Evolutionary conservation across 129 eudicot genomes (phyloP).

Genomic region (Apium graveolens): DNA sequence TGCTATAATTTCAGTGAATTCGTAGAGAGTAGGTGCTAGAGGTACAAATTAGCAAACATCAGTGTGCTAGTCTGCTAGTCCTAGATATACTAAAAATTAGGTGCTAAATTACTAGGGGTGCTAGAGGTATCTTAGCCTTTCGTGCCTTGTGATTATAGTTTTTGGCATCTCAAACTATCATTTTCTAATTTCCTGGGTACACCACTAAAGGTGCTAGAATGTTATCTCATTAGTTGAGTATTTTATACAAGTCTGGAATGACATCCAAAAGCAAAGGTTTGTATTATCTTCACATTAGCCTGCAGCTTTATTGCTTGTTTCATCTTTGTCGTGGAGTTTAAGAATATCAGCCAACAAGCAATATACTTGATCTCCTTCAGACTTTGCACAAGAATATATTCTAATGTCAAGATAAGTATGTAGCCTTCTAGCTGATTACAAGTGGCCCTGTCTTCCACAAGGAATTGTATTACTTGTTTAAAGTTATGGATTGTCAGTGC

Average conservation of each 20-base stretch:
- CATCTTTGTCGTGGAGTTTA: not conserved
- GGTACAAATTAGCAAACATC: not conserved
- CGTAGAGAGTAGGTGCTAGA: not conserved
- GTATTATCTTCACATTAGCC: not conserved
- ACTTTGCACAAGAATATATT: not conserved
- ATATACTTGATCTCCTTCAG: not conserved
- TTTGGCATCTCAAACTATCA: not conserved
- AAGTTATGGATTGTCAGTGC: not conserved
- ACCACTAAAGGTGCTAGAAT: not conserved
- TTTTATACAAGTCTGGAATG: not conserved
- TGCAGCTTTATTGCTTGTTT: not conserved
- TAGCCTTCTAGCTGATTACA: not conserved
- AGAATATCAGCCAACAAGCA: not conserved
- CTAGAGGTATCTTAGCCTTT: not conserved
- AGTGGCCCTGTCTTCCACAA: not conserved
- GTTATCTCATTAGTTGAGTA: not conserved
- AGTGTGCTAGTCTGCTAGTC: not conserved
- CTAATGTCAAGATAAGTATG: not conserved
- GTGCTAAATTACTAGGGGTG: not conserved
- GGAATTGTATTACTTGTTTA: not conserved
- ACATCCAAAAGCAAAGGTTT: not conserved
- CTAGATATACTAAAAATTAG: too few species aligned
- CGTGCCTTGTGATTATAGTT: not conserved
- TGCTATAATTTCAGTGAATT: not conserved
- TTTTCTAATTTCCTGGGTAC: not conserved